Evolutionary conservation across 2,329 filamentous ascomycete genomes (phyloP), one percentile per base, ranked within the genome.

Genomic region (Penicillium sp.): DNA sequence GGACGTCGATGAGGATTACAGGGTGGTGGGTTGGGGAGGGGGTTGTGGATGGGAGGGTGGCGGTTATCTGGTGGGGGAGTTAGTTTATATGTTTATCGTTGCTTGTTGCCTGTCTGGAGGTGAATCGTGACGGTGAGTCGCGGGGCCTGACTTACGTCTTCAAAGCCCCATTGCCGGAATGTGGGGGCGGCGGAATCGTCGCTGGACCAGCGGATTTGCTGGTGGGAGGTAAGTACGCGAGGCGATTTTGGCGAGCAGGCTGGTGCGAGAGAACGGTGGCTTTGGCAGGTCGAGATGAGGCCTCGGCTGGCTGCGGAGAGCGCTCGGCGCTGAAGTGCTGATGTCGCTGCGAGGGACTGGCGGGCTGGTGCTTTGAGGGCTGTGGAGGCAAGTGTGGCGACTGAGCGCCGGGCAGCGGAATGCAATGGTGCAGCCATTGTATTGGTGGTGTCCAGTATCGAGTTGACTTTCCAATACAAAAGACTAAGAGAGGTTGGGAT

Each of bases 1-100:
- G 79, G 63, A 82, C 80, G 64, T 82, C 80, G 59, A 79, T 68
- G 39, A 78, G 70, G 63, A 78, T 77, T 31, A 73, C 64, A 20
- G 69, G 63, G 14, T 63, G 69, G 58, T 71, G 66, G 15, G 72
- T 65, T 22, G 69, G 64, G 6, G 71, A 62, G 41, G 64, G 55
- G 1, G 57, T 39, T 37, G 37, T 37, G 37, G 67, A 59, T 41
- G 75, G 73, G 56, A 77, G 71, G 53, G 70, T 55, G 49, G 74
- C 61, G 37, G 67, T 78, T 51, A 78, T 75, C 76, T 78, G 41
- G 37, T 47, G 20, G 37, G 50, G 10, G 49, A 37, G 53, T 47
- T n/a, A 28, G 14, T 12, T 45, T 1, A 49, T 42, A 49, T 17
- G 8, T 25, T 20, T 20, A 20, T 20, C 20, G 20, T 20, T 2